phyloP scores from a whole-genome alignment of 495 filamentous ascomycete genomes.

The Pseudotulostoma volvatum region DNA sequence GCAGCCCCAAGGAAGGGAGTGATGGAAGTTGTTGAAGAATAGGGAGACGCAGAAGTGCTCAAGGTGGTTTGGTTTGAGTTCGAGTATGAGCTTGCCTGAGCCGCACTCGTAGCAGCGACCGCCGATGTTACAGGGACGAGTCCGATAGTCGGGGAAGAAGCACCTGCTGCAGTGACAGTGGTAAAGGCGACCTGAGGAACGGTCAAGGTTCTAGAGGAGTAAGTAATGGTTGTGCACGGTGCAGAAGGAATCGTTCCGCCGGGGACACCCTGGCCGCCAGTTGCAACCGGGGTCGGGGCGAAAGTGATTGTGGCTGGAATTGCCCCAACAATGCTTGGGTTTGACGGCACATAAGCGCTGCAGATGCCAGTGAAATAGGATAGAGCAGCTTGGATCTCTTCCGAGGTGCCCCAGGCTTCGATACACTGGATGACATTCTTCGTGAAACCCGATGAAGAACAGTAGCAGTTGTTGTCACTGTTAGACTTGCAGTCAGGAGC shows the following conservation, averaged over 20 bases:
- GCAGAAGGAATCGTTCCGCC: constrained; percentile 12
- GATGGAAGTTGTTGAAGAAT: neutral
- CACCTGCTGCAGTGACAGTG: constrained; percentile 30
- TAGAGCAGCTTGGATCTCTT: constrained; percentile 53
- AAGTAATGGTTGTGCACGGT: constrained; percentile 47
- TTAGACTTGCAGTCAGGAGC: constrained; percentile 64
- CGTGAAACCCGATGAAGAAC: constrained; percentile 60
- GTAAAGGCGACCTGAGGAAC: constrained; percentile 63
- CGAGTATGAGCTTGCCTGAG: neutral
- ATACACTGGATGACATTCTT: constrained; percentile 70
- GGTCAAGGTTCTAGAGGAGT: constrained; percentile 45
- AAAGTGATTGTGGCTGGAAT: constrained; percentile 47
- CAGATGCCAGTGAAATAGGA: constrained; percentile 88
- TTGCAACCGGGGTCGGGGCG: constrained; percentile 20
- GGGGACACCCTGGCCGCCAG: constrained; percentile 11
- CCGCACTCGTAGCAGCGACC: constrained; percentile 2
- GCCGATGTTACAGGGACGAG: constrained; percentile 8
- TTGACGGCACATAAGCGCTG: constrained; percentile 50
- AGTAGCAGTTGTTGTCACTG: constrained; percentile 73
- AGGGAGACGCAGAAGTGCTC: neutral
- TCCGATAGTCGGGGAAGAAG: constrained; percentile 33
- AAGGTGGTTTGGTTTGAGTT: neutral
- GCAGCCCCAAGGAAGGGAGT: neutral
- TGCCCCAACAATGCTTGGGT: constrained; percentile 73
- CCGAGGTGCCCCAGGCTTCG: constrained; percentile 50